Evolutionary conservation across 2,329 filamentous ascomycete genomes (phyloP), one percentile per base, ranked within the genome.

Genomic region (Exserohilum rostratum): DNA sequence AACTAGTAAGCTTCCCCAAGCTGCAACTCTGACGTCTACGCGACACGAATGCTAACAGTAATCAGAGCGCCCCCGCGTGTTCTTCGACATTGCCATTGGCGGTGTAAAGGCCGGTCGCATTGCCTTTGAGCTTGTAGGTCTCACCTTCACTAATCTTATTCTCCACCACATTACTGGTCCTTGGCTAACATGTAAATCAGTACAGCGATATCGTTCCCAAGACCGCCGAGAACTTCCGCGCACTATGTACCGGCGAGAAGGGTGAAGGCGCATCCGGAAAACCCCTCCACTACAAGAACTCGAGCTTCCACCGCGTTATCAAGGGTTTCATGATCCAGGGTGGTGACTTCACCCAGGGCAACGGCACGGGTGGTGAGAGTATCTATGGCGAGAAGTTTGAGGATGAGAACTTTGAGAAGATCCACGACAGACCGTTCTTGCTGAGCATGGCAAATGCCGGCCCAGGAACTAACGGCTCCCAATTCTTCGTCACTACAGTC

Each of bases 321-420:
- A 97, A 97, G 83, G 86, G 90, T 70, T 99, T 99, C 79, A 98
- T 99, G 93, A 95, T 97, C 71, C 90, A 97, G 80, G 93, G 95
- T 72, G 93, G 95, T 78, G 95, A 98, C 77, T 99, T 99, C 77
- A 99, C 93, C 44, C 88, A 86, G 50, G 91, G 91, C 74, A 93
- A 98, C 74, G 95, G 93, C 63, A 98, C 93, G 22, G 93, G 93
- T 62, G 93, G 93, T 71, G 95, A 98, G 81, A 95, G 90, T 61
- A 98, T 99, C 77, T 99, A 98, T 74, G 93, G 93, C 71, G 90
- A 90, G 76, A 98, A 97, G 80, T 99, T 99, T 69, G 90, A 91
- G 68, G 93, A 99, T 69, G 93, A 99, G 84, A 96, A 96, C 77
- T 98, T 99, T 72, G 85, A 90, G 49, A 80, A 89, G 72, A 93